Percentiles rank a stretch among this genome's conserved stretches.
phyloP scores from a whole-genome alignment of 257 asterid species.

The Leptodermis oblonga region DNA sequence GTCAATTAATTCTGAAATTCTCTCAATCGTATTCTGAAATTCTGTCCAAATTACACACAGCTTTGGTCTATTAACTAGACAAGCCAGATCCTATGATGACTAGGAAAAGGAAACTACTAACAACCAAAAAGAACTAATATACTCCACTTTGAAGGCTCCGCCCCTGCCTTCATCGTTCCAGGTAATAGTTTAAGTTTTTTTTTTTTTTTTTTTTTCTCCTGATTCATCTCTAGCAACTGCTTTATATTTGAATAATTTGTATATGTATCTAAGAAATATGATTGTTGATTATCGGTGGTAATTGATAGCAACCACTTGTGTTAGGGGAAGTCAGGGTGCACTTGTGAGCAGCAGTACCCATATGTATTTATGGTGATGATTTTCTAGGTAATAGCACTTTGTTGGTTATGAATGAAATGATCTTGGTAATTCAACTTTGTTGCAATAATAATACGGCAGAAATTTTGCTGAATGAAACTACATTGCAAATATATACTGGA shows the following conservation, averaged over 20 bases:
- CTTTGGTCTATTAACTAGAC: too few species aligned
- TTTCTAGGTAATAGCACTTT: neutral
- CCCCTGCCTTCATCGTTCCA: neutral
- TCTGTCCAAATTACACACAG: too few species aligned
- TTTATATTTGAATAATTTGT: neutral
- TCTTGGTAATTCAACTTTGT: neutral
- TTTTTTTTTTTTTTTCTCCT: neutral
- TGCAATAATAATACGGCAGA: neutral
- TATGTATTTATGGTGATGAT: neutral
- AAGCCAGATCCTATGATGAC: too few species aligned
- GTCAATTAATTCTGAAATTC: too few species aligned
- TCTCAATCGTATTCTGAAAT: too few species aligned
- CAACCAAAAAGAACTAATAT: too few species aligned
- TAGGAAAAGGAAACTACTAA: too few species aligned
- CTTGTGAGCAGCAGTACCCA: neutral
- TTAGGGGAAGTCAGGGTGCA: neutral
- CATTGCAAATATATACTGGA: neutral
- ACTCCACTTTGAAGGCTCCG: constrained; percentile 7
- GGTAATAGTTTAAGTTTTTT: constrained; percentile 17
- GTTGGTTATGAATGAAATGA: neutral
- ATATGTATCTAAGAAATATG: neutral
- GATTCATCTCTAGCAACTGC: neutral
- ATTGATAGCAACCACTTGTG: neutral
- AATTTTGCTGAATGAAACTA: neutral
- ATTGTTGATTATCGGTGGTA: neutral